Percentiles rank a stretch among this genome's conserved stretches.
Conservation (phyloP, 345 rosid species). For the Ricinus communis region DNA sequence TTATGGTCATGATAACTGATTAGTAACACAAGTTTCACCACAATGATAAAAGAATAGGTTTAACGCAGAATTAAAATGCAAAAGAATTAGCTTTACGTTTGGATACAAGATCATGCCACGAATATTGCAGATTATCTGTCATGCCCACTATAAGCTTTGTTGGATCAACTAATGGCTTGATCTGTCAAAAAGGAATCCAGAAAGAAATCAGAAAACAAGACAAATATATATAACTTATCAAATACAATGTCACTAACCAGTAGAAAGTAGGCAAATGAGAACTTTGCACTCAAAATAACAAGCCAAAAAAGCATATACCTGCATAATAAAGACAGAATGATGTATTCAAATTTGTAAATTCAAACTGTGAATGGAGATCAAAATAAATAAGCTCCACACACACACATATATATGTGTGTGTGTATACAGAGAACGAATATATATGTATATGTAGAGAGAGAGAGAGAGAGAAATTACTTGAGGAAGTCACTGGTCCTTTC, state of each 20-base stretch:
- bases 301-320: constrained; percentile 96
- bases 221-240: background rate
- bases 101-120: constrained; percentile 98
- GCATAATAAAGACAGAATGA: constrained; percentile 24
- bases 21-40: background rate
- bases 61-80: no score
- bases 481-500: constrained; percentile 83
- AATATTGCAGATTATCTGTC: constrained; percentile 51
- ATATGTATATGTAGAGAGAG: background rate
- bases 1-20: no score
- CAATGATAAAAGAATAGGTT: background rate
- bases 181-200: constrained; percentile 47
- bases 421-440: no score
- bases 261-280: constrained; percentile 88
- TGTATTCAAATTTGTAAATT: background rate
- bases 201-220: constrained; percentile 1
- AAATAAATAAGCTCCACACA: background rate
- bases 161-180: constrained; percentile 79
- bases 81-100: constrained; percentile 46
- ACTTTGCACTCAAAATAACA: constrained; percentile 70
- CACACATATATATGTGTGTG: no score
- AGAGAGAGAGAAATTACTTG: constrained; percentile 51
- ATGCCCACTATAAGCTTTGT: constrained; percentile 55
- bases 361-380: background rate
- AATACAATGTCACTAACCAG: constrained; percentile 48